Percentiles rank a stretch among this genome's conserved stretches.
Conservation (phyloP, 2,329 filamentous ascomycete genomes). For the Penicillium palitans region DNA sequence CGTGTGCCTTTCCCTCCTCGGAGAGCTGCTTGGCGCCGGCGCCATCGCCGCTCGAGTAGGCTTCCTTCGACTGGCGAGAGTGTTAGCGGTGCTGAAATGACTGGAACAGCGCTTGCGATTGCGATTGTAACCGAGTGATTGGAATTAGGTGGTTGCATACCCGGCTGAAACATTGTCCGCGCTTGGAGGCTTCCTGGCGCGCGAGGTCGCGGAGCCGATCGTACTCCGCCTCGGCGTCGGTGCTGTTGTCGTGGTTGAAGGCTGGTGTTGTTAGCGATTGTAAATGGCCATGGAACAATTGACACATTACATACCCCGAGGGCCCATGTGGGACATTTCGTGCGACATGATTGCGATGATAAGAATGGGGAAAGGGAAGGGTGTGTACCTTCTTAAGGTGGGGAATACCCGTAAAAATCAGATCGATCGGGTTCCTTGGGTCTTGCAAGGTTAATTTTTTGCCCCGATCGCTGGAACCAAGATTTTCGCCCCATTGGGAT, state of each 20-base stretch:
- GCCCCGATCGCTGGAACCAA: neutral
- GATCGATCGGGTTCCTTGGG: constrained; percentile 19
- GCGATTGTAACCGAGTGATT: neutral
- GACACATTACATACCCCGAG: constrained; percentile 33
- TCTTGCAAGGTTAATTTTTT: constrained; percentile 7
- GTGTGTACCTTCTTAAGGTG: constrained; percentile 9
- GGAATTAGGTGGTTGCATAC: constrained; percentile 44
- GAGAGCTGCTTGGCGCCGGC: constrained; percentile 79
- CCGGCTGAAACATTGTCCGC: constrained; percentile 72
- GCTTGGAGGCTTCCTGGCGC: constrained; percentile 75
- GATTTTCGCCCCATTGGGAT: neutral
- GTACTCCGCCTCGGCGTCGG: constrained; percentile 79
- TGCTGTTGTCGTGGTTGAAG: constrained; percentile 70
- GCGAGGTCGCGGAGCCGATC: constrained; percentile 85
- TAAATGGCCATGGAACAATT: constrained; percentile 1
- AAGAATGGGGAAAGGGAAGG: neutral
- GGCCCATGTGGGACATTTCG: constrained; percentile 46
- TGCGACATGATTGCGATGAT: constrained; percentile 36
- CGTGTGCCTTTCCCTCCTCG: constrained; percentile 82
- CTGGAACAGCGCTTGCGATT: neutral
- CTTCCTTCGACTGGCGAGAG: constrained; percentile 59
- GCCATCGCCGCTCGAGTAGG: constrained; percentile 81
- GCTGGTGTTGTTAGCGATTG: constrained; percentile 49
- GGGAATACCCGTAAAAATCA: constrained; percentile 22
- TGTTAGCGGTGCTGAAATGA: constrained; percentile 26